These are phyloP conservation scores for Gliomastix tumulicola DNA, from an alignment of 2,329 filamentous ascomycete species.

Conservation along the genomic window DNA sequence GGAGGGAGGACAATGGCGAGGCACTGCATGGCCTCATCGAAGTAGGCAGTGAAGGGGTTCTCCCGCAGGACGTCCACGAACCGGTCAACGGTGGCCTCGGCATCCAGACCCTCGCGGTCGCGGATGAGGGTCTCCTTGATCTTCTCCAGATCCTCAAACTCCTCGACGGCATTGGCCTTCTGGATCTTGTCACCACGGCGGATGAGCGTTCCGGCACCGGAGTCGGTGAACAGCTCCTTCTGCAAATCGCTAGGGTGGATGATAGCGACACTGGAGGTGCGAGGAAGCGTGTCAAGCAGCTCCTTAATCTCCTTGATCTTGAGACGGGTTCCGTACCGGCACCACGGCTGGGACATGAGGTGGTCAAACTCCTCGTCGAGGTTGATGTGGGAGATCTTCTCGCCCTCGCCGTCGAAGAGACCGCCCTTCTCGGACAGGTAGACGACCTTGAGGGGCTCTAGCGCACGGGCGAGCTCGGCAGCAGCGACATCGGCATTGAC, in stretches of 20 bases:
- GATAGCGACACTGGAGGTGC: conserved; percentile 91
- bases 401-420: conserved; percentile 83
- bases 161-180: conserved; percentile 60
- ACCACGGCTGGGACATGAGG: conserved; percentile 91
- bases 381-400: conserved; percentile 97
- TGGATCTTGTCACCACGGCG: conserved; percentile 85
- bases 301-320: conserved; percentile 92
- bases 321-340: conserved; percentile 84
- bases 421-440: conserved; percentile 98
- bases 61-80: conserved; percentile 75
- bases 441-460: conserved; percentile 94
- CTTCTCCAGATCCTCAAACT: conserved; percentile 69
- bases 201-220: conserved; percentile 88
- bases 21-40: conserved; percentile 89
- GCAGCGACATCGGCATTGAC: conserved; percentile 97
- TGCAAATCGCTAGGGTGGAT: conserved; percentile 94
- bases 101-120: conserved; percentile 75
- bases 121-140: conserved; percentile 78
- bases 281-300: conserved; percentile 40
- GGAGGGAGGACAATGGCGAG: conserved; percentile 82
- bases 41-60: conserved; percentile 85
- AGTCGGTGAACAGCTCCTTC: conserved; percentile 95
- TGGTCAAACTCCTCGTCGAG: conserved; percentile 92
- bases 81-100: conserved; percentile 75
- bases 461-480: conserved; percentile 78